A percentile compares a stretch with the other conserved stretches of the same genome.
These are phyloP conservation scores for Colletotrichum magnum DNA, from an alignment of 2,329 filamentous ascomycete genomes.

Conservation along the genomic window DNA sequence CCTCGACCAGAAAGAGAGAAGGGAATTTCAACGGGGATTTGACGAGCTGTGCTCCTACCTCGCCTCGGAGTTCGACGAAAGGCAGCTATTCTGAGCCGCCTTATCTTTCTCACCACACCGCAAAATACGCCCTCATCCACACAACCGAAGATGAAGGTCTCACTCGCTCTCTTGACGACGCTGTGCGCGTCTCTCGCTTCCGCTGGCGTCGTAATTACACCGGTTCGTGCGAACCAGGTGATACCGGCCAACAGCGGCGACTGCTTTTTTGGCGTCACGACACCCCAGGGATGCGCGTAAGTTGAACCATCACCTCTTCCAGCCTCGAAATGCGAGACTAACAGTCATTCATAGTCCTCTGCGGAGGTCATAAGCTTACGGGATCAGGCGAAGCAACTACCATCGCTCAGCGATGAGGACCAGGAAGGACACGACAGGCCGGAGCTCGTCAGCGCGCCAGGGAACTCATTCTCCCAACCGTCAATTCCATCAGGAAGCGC, in stretches of 20 bases:
- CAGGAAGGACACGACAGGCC: slow-evolving; percentile 16
- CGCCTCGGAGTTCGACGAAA: neutral
- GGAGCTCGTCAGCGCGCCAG: slow-evolving; percentile 27
- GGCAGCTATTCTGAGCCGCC: slow-evolving; percentile 34
- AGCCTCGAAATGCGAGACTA: neutral
- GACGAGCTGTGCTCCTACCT: neutral
- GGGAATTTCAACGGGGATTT: slow-evolving; percentile 4
- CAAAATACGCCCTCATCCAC: neutral
- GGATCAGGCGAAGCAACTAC: neutral
- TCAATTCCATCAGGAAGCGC: neutral
- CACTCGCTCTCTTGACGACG: slow-evolving; percentile 56
- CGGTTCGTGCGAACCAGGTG: slow-evolving; percentile 65
- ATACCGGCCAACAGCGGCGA: slow-evolving; percentile 61
- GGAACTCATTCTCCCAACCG: neutral
- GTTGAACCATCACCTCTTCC: slow-evolving; percentile 43
- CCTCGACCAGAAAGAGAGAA: slow-evolving; percentile 28
- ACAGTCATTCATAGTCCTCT: neutral
- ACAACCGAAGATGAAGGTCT: slow-evolving; percentile 56
- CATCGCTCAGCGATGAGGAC: slow-evolving; percentile 16
- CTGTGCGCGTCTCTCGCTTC: slow-evolving; percentile 61
- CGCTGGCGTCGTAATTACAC: slow-evolving; percentile 70
- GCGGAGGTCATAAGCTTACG: slow-evolving; percentile 12
- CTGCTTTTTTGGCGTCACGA: slow-evolving; percentile 70
- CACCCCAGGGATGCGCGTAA: slow-evolving; percentile 71
- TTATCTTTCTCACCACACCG: neutral